Evolutionary conservation across 805 yeast species (phyloP), one percentile per base, ranked within the genome.

Genomic region (Yamadazyma philogaea): DNA sequence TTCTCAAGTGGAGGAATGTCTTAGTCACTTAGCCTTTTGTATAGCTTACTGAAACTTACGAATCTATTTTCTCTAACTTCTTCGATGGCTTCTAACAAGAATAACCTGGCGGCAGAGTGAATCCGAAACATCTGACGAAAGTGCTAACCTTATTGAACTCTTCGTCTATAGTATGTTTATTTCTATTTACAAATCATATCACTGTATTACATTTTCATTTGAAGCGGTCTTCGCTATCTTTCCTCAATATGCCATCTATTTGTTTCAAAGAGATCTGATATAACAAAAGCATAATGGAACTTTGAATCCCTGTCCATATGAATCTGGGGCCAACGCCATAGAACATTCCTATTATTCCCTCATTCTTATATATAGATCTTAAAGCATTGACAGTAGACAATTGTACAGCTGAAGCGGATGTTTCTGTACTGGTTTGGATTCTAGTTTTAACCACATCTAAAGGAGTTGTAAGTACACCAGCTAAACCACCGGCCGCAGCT

Each of bases 321-420:
- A 89, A 82, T 49, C 99, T 74, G 1, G 99, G 99, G 0, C 96
- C 97, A 5, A 93, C 96, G 1, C 99, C 99, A 24, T 90, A 79
- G 63, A 93, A 91, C 30, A 88, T 70, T 0, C 96, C 96, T 1
- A 75, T 45, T 0, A 82, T 40, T 1, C 99, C 98, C 60, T 93
- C 96, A 19, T 74, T 67, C 41, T 63, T 74, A 57, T 83, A 84
- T 4, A 93, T 66, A 18, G 62, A 57, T 2, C 46, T 47, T 37
- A 69, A 53, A 14, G 72, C 71, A 41, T 50, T 56, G 10, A 58
- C 30, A 6, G 70, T 68, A 3, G 67, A 59, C 8, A 52, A 11
- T 11, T 46, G 35, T 11, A 38, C 43, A 4, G 32, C 31, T 12
- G 40, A 26, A 2, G 51, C 6, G 11, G 59, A 45, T 14, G 49